Percentiles rank a stretch among this genome's conserved stretches.
Evolutionary conservation across 2,329 filamentous ascomycete species (phyloP).

Genomic region (Hypoxylon sp.): DNA sequence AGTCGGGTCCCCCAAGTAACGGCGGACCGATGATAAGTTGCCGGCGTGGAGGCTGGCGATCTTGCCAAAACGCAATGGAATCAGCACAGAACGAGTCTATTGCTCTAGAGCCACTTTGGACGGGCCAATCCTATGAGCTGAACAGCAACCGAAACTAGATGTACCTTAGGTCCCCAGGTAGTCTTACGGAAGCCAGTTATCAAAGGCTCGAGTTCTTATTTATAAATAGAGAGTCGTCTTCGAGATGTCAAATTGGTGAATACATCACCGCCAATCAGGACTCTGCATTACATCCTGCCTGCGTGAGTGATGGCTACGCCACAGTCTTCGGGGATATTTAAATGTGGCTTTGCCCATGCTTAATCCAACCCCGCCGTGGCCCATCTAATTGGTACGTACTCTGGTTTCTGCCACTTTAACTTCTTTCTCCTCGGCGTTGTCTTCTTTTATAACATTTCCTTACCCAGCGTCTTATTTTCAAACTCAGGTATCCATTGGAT

Average conservation of each 20-base stretch:
- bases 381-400: not conserved
- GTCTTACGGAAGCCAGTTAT: constrained; percentile 8
- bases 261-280: constrained; percentile 18
- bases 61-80: not conserved
- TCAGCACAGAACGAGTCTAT: not conserved
- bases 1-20: not conserved
- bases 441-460: not conserved
- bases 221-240: constrained; percentile 4
- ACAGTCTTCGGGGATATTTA: constrained; percentile 10
- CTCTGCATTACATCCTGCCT: constrained; percentile 6
- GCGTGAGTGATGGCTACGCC: constrained; percentile 8
- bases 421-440: not conserved
- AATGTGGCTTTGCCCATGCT: constrained; percentile 19
- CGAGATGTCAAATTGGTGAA: constrained; percentile 18
- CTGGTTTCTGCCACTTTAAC: not conserved
- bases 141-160: not conserved
- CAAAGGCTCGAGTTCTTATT: constrained; percentile 7
- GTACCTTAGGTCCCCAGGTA: not conserved
- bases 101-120: not conserved
- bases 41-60: not conserved
- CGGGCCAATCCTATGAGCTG: not conserved
- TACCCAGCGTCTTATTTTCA: not conserved
- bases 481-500: too few relatives aligned
- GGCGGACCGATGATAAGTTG: not conserved
- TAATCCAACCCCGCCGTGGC: not conserved